phyloP scores from a whole-genome alignment of 176 grass and related monocot genomes.

The Leersia perrieri region DNA sequence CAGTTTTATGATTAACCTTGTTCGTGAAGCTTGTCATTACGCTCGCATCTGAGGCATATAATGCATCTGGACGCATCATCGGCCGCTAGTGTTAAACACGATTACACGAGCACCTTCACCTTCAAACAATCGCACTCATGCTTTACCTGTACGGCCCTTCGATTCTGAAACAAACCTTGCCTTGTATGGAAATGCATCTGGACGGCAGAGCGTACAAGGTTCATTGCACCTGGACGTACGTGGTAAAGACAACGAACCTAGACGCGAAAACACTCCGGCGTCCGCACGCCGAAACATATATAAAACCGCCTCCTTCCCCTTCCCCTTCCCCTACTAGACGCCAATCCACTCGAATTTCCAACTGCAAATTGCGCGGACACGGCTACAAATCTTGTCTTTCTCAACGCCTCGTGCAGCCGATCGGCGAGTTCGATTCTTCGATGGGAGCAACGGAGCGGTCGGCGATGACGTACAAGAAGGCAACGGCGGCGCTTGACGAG shows the following conservation, averaged over 20 bases:
- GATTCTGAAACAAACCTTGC: neutral
- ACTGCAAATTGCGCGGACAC: neutral
- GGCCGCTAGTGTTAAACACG: neutral
- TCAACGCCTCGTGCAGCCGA: neutral
- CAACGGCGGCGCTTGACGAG: constrained; percentile 51
- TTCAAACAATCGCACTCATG: neutral
- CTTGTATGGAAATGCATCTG: neutral
- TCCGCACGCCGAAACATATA: constrained; percentile 24
- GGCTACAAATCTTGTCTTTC: neutral
- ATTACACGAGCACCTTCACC: neutral
- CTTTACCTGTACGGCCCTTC: neutral
- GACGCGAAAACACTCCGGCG: neutral
- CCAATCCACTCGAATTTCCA: constrained; percentile 1
- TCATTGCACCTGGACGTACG: constrained; percentile 39
- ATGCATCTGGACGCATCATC: constrained; percentile 42
- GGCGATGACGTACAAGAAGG: constrained; percentile 45
- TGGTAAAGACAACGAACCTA: neutral
- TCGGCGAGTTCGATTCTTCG: neutral
- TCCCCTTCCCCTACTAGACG: neutral
- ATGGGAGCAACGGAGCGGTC: neutral
- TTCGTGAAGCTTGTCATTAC: neutral
- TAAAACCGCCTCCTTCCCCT: neutral
- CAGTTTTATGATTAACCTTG: neutral
- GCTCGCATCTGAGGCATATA: neutral
- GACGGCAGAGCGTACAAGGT: neutral